phyloP scores from a whole-genome alignment of 805 yeast species.

The Ogataea zsoltii region DNA sequence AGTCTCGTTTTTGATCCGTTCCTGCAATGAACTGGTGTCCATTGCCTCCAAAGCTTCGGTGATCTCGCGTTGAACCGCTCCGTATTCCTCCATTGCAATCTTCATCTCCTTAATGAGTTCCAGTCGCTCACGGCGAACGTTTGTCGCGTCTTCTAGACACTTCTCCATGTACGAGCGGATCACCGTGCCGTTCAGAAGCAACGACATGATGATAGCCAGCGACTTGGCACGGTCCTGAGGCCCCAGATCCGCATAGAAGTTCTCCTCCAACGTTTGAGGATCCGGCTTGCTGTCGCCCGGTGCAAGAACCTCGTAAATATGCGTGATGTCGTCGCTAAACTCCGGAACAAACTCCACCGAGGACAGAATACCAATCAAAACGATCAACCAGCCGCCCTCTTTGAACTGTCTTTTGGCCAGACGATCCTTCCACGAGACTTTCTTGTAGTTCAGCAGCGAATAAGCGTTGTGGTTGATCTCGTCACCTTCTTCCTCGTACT shows the following conservation, averaged over 20 bases:
- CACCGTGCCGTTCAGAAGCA: constrained; percentile 57
- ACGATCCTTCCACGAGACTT: constrained; percentile 75
- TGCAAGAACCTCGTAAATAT: constrained; percentile 54
- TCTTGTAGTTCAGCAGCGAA: constrained; percentile 53
- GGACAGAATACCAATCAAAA: constrained; percentile 71
- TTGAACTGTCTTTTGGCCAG: constrained; percentile 70
- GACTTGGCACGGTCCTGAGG: constrained; percentile 55
- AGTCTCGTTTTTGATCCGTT: constrained; percentile 26
- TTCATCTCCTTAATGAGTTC: constrained; percentile 67
- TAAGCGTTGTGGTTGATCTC: constrained; percentile 45
- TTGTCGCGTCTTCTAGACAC: constrained; percentile 63
- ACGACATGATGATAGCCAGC: constrained; percentile 61
- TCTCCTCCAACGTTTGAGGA: constrained; percentile 46
- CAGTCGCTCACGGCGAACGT: constrained; percentile 62
- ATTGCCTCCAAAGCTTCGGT: constrained; percentile 33
- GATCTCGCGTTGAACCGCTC: constrained; percentile 42
- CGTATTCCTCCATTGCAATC: constrained; percentile 50
- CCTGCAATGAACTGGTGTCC: constrained; percentile 24
- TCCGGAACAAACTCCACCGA: constrained; percentile 57
- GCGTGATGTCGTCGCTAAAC: constrained; percentile 49
- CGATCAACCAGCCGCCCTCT: constrained; percentile 85
- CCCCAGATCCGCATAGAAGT: constrained; percentile 56
- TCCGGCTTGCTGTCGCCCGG: constrained; percentile 56
- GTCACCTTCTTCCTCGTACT: constrained; percentile 29
- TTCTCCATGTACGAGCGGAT: constrained; percentile 67